Base-by-base conservation (phyloP, 139 green algal species). In the Closterium sp. region DNA sequence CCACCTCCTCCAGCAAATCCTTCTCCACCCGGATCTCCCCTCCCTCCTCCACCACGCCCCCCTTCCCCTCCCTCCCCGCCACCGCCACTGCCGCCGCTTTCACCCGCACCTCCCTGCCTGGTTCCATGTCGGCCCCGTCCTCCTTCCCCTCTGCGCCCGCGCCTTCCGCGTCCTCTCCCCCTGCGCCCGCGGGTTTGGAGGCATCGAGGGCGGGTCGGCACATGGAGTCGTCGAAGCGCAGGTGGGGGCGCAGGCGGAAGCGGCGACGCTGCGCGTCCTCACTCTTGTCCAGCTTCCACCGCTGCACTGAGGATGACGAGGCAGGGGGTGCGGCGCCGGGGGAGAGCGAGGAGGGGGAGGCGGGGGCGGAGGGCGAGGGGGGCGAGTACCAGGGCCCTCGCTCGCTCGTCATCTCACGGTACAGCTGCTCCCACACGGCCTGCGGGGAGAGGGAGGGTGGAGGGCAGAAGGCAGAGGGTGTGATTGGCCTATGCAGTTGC, bases 201-300 rank as follows among this genome's bases (percentile, higher is more conserved):
- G 21, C 84, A 1, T 73, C 50, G 13, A 73, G 13, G 50, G 50
- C 13, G 0, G 50, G 50, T 0, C 50, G 50, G 50, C 50, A 73
- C 50, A 73, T 87, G 84, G 84, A 21, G 1, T 30, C 17, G 45
- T 93, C 90, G 42, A 93, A 93, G 85, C 32, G 31, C 22, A 90
- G 90, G 42, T 93, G 90, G 9, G 29, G 86, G 30, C 50, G 91
- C 38, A 94, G 88, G 27, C 88, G 73, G 31, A 92, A 32, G 24
- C 91, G 38, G 28, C 91, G 88, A 5, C 91, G 34, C 28, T 31
- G 45, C 2, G 88, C 88, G 88, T 94, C 91, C 85, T 94, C 91
- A 32, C n/a, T 79, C 50, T 30, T 89, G 84, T 94, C 91, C 70
- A 94, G 87, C 91, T 94, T 94, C 91, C 91, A 94, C 84, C 84